Evolutionary conservation across 2,329 filamentous ascomycete species (phyloP).

Genomic region (Aspergillus eucalypticola): DNA sequence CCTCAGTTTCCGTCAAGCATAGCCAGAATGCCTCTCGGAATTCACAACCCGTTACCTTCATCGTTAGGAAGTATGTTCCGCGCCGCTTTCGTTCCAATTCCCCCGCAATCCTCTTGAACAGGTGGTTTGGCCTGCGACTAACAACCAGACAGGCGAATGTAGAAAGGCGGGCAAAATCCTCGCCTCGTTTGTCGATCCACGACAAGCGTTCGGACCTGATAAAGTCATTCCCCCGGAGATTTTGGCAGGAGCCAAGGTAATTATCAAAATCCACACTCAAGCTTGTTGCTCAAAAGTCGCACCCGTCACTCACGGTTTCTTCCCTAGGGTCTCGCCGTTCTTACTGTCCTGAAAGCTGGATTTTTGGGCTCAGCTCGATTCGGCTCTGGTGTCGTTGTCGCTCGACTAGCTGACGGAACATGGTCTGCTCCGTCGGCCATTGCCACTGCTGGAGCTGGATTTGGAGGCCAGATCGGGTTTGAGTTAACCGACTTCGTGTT

Average conservation of each 20-base stretch:
- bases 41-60: slow-evolving; percentile 50
- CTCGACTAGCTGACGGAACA: slow-evolving; percentile 49
- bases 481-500: slow-evolving; percentile 76
- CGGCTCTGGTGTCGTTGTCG: slow-evolving; percentile 52
- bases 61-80: slow-evolving; percentile 49
- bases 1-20: slow-evolving; percentile 16
- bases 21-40: slow-evolving; percentile 46
- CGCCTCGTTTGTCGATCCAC: slow-evolving; percentile 88
- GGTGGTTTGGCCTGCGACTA: slow-evolving; percentile 12
- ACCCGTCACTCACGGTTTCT: slow-evolving; percentile 13
- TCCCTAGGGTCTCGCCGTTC: slow-evolving; percentile 49
- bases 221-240: slow-evolving; percentile 93
- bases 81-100: slow-evolving; percentile 20
- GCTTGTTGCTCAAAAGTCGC: neutral
- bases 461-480: slow-evolving; percentile 54
- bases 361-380: slow-evolving; percentile 54
- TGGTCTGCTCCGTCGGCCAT: slow-evolving; percentile 55
- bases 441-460: slow-evolving; percentile 50
- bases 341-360: slow-evolving; percentile 53
- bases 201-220: slow-evolving; percentile 90
- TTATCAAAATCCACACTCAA: neutral
- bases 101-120: slow-evolving; percentile 34
- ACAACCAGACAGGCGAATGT: slow-evolving; percentile 72
- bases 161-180: slow-evolving; percentile 97
- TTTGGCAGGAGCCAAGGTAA: slow-evolving; percentile 85